phyloP scores from a whole-genome alignment of 352 stramenopile species.

The Peronospora destructor region DNA sequence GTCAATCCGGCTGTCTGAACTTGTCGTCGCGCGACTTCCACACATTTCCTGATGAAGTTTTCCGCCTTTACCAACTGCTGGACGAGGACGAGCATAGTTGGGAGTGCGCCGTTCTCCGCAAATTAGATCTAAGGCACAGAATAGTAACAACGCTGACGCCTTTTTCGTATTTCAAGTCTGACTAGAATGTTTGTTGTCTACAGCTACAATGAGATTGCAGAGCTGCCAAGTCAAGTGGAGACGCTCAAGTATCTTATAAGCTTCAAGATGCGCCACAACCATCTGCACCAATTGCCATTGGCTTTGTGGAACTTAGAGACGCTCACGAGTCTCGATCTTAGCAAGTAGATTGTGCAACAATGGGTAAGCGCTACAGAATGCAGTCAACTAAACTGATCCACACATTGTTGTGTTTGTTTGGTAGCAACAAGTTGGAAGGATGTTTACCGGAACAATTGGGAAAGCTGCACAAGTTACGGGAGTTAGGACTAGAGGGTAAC shows the following conservation, averaged over 20 bases:
- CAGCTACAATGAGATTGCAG: slow-evolving; percentile 73
- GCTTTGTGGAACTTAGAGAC: slow-evolving; percentile 49
- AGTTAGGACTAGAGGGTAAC: slow-evolving; percentile 60
- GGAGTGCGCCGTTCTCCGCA: slow-evolving; percentile 60
- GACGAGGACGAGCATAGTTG: slow-evolving; percentile 67
- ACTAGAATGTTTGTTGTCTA: slow-evolving; percentile 1
- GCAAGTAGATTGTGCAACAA: slow-evolving; percentile 45
- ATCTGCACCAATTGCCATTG: slow-evolving; percentile 41
- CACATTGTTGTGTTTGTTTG: slow-evolving; percentile 8
- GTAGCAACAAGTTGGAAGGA: slow-evolving; percentile 56
- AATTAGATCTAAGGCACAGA: slow-evolving; percentile 61
- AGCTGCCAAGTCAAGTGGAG: slow-evolving; percentile 42
- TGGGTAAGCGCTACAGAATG: not conserved
- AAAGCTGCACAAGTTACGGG: slow-evolving; percentile 46
- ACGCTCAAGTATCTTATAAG: slow-evolving; percentile 43
- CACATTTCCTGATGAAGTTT: slow-evolving; percentile 50
- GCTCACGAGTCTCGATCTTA: slow-evolving; percentile 63
- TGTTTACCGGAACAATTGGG: slow-evolving; percentile 42
- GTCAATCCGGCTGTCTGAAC: slow-evolving; percentile 55
- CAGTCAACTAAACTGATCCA: not conserved
- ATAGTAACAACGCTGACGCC: too few relatives aligned
- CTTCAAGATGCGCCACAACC: slow-evolving; percentile 75
- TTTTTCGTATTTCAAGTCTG: not conserved
- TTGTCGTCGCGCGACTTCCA: slow-evolving; percentile 46
- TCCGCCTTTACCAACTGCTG: slow-evolving; percentile 52